These are phyloP conservation scores for Kodamaea arcana DNA, from an alignment of 1,139 yeast species.

Conservation along the genomic window DNA sequence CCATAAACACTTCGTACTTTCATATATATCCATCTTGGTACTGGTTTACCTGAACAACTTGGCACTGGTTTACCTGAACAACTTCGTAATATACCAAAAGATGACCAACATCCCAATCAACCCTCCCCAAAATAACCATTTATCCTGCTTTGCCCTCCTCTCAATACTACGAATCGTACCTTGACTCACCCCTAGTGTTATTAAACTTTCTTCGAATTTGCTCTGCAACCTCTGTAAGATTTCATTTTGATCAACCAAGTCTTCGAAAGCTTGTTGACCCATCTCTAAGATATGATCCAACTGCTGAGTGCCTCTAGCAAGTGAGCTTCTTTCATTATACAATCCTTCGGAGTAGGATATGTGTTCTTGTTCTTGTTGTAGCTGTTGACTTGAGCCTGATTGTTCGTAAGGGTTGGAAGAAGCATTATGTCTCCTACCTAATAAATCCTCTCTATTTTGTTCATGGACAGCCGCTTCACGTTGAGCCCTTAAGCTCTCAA, in stretches of 20 bases:
- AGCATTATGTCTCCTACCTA: slow-evolving; percentile 50
- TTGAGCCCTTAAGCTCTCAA: slow-evolving; percentile 57
- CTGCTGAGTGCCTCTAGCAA: slow-evolving; percentile 72
- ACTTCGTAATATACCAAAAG: slow-evolving; percentile 66
- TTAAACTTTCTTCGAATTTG: slow-evolving; percentile 63
- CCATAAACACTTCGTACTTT: not conserved
- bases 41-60: slow-evolving; percentile 48
- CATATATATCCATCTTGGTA: no score
- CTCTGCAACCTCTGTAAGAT: slow-evolving; percentile 60
- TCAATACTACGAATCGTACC: slow-evolving; percentile 82
- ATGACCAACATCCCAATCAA: slow-evolving; percentile 57
- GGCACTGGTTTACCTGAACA: slow-evolving; percentile 51
- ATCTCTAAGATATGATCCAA: slow-evolving; percentile 85
- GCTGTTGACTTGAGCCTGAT: slow-evolving; percentile 6
- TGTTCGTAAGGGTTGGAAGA: slow-evolving; percentile 62
- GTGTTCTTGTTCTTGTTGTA: slow-evolving; percentile 22
- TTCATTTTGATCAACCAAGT: slow-evolving; percentile 80
- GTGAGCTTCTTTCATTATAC: slow-evolving; percentile 59
- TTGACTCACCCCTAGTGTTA: slow-evolving; percentile 81
- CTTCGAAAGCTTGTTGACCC: slow-evolving; percentile 84
- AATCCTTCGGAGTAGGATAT: slow-evolving; percentile 62
- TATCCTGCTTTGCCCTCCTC: slow-evolving; percentile 83
- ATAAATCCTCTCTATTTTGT: slow-evolving; percentile 52
- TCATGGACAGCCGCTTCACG: slow-evolving; percentile 60
- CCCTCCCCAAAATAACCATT: slow-evolving; percentile 81